Conservation (phyloP, 352 stramenopile species). For the Pythium rishiriense region DNA sequence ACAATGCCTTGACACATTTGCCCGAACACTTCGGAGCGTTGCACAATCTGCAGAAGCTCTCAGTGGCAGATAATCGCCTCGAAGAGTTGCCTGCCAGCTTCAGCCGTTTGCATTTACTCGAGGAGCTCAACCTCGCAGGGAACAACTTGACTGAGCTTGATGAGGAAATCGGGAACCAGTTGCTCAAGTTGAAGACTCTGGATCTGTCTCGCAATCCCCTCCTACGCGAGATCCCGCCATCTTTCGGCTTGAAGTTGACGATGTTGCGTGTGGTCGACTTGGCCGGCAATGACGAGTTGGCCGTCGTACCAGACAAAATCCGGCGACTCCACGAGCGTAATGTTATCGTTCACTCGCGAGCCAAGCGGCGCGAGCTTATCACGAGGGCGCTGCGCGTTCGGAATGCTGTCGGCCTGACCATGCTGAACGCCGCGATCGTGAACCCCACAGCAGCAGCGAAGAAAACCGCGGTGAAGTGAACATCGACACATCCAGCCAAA, state of each 20-base stretch:
- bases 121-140: slow-evolving; percentile 43
- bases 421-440: slow-evolving; percentile 23
- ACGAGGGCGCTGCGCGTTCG: slow-evolving; percentile 54
- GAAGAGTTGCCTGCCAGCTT: slow-evolving; percentile 32
- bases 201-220: slow-evolving; percentile 41
- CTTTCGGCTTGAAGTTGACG: slow-evolving; percentile 28
- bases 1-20: slow-evolving; percentile 42
- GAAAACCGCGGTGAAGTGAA: slow-evolving; percentile 9
- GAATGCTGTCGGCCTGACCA: slow-evolving; percentile 35
- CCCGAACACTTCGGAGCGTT: slow-evolving; percentile 38
- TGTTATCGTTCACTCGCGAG: slow-evolving; percentile 55
- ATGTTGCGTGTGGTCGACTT: slow-evolving; percentile 48
- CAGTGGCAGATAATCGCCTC: slow-evolving; percentile 43
- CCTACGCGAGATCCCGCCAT: slow-evolving; percentile 31
- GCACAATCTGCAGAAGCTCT: slow-evolving; percentile 44
- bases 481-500: too few species aligned
- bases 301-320: slow-evolving; percentile 44
- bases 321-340: slow-evolving; percentile 64
- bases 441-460: slow-evolving; percentile 27
- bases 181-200: slow-evolving; percentile 43
- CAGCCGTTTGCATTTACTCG: slow-evolving; percentile 34
- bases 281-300: slow-evolving; percentile 37
- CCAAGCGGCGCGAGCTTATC: slow-evolving; percentile 67
- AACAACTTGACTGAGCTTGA: slow-evolving; percentile 44
- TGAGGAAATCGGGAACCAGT: slow-evolving; percentile 28